Evolutionary conservation across 495 filamentous ascomycete species (phyloP).

Genomic region (Talaromyces trachyspermus): DNA sequence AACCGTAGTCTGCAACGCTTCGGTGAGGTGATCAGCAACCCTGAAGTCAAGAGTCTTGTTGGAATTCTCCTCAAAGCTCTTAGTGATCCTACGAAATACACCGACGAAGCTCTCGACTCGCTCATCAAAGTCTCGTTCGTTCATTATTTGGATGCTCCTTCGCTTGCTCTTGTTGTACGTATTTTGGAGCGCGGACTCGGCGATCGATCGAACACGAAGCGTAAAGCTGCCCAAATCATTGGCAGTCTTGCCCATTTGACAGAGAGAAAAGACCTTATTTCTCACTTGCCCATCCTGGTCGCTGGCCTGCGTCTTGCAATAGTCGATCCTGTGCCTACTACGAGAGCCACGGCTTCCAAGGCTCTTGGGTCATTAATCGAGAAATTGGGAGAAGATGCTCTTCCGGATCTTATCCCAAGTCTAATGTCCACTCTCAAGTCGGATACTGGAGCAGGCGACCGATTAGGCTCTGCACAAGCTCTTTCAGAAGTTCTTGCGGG

Average conservation of each 20-base stretch:
- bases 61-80: slow-evolving; percentile 89
- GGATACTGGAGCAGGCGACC: slow-evolving; percentile 89
- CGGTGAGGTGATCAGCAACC: slow-evolving; percentile 96
- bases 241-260: slow-evolving; percentile 95
- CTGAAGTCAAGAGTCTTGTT: slow-evolving; percentile 87
- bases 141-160: slow-evolving; percentile 93
- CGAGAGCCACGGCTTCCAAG: slow-evolving; percentile 93
- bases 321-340: slow-evolving; percentile 92
- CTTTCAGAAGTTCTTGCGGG: slow-evolving; percentile 95
- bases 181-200: slow-evolving; percentile 88
- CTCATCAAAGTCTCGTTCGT: slow-evolving; percentile 94
- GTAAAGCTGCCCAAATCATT: slow-evolving; percentile 94
- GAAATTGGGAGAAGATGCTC: slow-evolving; percentile 92
- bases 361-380: slow-evolving; percentile 91
- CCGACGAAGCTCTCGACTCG: slow-evolving; percentile 86
- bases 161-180: slow-evolving; percentile 85
- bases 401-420: slow-evolving; percentile 94
- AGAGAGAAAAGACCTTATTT: slow-evolving; percentile 85
- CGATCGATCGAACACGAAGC: slow-evolving; percentile 87
- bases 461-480: slow-evolving; percentile 92
- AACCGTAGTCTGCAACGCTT: slow-evolving; percentile 96
- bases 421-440: slow-evolving; percentile 97
- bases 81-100: slow-evolving; percentile 95
- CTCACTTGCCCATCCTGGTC: slow-evolving; percentile 88
- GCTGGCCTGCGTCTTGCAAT: slow-evolving; percentile 81